Evolutionary conservation across 257 asterid genomes (phyloP).

Genomic region (Nicotiana tomentosiformis): DNA sequence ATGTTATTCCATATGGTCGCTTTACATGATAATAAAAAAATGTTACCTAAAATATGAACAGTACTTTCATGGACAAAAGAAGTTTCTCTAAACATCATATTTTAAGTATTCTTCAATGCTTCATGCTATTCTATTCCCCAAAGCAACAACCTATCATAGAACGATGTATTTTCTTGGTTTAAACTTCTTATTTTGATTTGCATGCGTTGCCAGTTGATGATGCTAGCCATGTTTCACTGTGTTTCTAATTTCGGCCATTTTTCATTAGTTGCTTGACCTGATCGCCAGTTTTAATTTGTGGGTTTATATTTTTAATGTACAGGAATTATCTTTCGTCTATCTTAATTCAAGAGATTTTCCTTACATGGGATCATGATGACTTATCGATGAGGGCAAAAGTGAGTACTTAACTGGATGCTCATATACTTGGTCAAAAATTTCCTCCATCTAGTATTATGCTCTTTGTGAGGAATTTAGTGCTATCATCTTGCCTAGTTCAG

Average conservation of each 20-base stretch:
- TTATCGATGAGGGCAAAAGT: constrained; percentile 92
- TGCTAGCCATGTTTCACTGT: neutral
- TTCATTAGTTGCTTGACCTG: neutral
- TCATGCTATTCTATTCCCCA: neutral
- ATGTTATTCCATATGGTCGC: neutral
- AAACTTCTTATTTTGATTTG: neutral
- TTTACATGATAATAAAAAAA: neutral
- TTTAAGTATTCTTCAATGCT: neutral
- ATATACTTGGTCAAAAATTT: neutral
- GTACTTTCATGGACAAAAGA: neutral
- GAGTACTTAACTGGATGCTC: constrained; percentile 25
- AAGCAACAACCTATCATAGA: neutral
- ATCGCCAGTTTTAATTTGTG: neutral
- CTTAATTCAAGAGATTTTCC: constrained; percentile 96
- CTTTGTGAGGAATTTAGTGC: neutral
- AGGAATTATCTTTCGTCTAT: constrained; percentile 95
- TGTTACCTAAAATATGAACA: neutral
- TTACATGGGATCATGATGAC: constrained; percentile 99
- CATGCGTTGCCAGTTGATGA: neutral
- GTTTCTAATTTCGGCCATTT: neutral
- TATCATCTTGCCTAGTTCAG: neutral
- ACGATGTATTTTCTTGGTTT: neutral
- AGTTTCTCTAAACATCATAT: neutral
- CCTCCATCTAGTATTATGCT: constrained; percentile 7
- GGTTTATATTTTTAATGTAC: constrained; percentile 8